Percentiles rank a stretch among this genome's conserved stretches.
phyloP scores from a whole-genome alignment of 768 basidiomycete species.

The Bullera alba region DNA sequence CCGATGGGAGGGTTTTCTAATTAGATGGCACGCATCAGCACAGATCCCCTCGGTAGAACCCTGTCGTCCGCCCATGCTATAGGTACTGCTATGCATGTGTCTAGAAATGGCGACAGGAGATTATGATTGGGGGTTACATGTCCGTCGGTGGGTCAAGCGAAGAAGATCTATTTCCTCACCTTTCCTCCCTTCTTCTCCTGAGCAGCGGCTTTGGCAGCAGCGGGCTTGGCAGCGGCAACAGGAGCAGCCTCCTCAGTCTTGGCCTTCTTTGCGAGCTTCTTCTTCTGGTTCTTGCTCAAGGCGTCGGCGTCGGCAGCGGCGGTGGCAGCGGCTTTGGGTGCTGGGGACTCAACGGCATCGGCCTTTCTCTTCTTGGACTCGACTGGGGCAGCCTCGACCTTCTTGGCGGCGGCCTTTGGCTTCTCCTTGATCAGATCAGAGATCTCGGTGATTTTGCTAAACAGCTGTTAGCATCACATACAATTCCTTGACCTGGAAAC shows the following conservation, averaged over 20 bases:
- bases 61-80: neutral
- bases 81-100: neutral
- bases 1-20: constrained; percentile 54
- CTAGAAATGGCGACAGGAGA: neutral
- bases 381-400: constrained; percentile 18
- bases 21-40: constrained; percentile 1
- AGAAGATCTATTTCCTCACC: constrained; percentile 33
- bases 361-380: constrained; percentile 59
- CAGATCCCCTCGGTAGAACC: neutral
- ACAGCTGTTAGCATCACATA: constrained; percentile 2
- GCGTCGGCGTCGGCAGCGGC: constrained; percentile 17
- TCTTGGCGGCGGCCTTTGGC: constrained; percentile 28
- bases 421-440: constrained; percentile 17
- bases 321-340: constrained; percentile 29
- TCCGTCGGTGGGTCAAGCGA: too few species aligned
- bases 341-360: constrained; percentile 55
- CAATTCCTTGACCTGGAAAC: constrained; percentile 13
- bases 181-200: constrained; percentile 18
- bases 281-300: constrained; percentile 56
- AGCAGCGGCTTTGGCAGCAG: constrained; percentile 8
- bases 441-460: constrained; percentile 38
- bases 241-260: constrained; percentile 56
- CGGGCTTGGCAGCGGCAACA: constrained; percentile 19
- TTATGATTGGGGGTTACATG: too few species aligned
- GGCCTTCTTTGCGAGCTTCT: constrained; percentile 62